Percentiles rank a stretch among this genome's conserved stretches.
Evolutionary conservation across 1,284 basidiomycete genomes (phyloP).

Genomic region (Heterobasidion occidentale): DNA sequence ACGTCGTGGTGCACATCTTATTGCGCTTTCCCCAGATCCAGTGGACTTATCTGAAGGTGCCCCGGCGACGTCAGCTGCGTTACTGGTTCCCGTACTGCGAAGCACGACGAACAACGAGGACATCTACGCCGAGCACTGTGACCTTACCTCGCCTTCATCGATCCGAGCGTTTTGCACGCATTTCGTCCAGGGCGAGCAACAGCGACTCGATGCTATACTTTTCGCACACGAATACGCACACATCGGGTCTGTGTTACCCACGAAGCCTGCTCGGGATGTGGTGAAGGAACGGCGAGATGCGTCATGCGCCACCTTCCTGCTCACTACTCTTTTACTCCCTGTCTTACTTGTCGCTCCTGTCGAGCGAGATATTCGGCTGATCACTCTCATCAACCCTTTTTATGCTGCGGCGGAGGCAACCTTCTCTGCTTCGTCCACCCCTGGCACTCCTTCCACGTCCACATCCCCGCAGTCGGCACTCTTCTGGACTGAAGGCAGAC

Average conservation of each 20-base stretch:
- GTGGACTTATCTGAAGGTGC: conserved; percentile 35
- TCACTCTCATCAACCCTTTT: conserved; percentile 77
- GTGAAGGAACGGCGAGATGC: conserved; percentile 33
- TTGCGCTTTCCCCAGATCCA: conserved; percentile 56
- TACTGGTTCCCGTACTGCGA: conserved; percentile 55
- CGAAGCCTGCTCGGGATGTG: conserved; percentile 13
- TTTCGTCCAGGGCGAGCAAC: conserved; percentile 56
- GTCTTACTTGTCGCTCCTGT: conserved; percentile 69
- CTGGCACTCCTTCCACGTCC: conserved; percentile 16
- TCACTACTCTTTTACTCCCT: conserved; percentile 73
- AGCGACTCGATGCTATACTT: conserved; percentile 62
- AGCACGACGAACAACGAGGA: conserved; percentile 62
- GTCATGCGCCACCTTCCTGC: conserved; percentile 68
- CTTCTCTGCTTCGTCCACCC: conserved; percentile 25
- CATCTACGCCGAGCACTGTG: conserved; percentile 70
- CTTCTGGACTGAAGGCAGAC: conserved; percentile 53
- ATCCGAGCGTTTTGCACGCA: conserved; percentile 59
- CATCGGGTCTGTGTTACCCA: conserved; percentile 40
- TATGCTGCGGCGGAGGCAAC: conserved; percentile 66
- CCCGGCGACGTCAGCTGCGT: conserved; percentile 29
- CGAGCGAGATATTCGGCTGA: conserved; percentile 78
- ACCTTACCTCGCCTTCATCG: conserved; percentile 52
- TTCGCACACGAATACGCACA: conserved; percentile 68
- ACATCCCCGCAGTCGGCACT: conserved; percentile 20
- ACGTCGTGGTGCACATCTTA: conserved; percentile 64